Base-by-base conservation (phyloP, 805 yeast genomes). In the Nakazawaea pomicola region DNA sequence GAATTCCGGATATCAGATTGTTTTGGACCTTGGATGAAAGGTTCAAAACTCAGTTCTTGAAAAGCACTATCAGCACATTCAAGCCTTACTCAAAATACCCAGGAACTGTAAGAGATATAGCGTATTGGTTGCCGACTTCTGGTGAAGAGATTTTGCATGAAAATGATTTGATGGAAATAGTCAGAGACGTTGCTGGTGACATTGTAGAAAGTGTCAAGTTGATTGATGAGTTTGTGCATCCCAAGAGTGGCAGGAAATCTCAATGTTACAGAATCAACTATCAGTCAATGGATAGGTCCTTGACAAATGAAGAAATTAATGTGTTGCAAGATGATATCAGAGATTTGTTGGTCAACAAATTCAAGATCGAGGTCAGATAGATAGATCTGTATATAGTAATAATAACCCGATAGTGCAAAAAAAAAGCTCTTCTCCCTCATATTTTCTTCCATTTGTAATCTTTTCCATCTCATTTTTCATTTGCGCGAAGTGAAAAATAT, bases 271-370 rank as follows among this genome's bases (percentile, higher is more conserved):
- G 99, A 50, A 75, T 93, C 45, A 83, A 83, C 56, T 93, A 88
- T 64, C 98, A 93, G 64, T 84, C 96, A 1, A 90, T 93, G 97
- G 97, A 91, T 53, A 76, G 96, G 53, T 83, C 84, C 44, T 68
- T 93, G 50, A 87, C 95, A 19, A 88, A 84, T 56, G 82, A 76
- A 2, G 98, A 93, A 58, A 74, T 93, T 41, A 91, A 91, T 55
- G 67, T 54, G 1, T 64, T 88, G 36, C 95, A 93, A 56, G 73
- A 74, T 2, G 58, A 65, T 29, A 85, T 91, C 19, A 78, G 86
- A 47, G 50, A 58, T 1, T 73, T 72, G n/a, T 67, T 93, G 49
- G 65, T 62, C 15, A 56, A 66, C 5, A 64, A 57, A 33, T 82
- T 71, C 52, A 65, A 68, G 3, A 80, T 89, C 7, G 80, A 76